Conservation (phyloP, 306 rosid genomes). For the Cercis canadensis region DNA sequence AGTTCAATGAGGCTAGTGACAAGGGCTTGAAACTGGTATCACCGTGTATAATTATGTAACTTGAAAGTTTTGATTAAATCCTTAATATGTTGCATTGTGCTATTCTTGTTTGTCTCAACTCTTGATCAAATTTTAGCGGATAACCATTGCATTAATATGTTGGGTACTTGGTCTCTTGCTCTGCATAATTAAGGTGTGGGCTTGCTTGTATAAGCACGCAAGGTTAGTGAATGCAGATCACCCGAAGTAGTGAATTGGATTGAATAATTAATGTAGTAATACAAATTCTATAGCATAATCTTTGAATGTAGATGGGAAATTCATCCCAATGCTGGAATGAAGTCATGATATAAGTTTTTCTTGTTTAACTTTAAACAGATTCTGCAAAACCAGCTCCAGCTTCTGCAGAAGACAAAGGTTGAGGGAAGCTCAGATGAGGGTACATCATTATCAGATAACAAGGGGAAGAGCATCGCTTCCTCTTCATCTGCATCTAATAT, state of each 20-base stretch:
- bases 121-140: background rate
- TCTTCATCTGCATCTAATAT: conserved; percentile 40
- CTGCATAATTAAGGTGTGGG: too few species aligned
- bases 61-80: background rate
- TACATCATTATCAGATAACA: conserved; percentile 47
- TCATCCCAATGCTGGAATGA: background rate
- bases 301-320: conserved; percentile 19
- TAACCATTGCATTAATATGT: background rate
- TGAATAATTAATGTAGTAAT: too few species aligned
- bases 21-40: background rate
- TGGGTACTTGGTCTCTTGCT: too few species aligned
- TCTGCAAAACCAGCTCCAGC: conserved; percentile 68
- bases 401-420: conserved; percentile 51
- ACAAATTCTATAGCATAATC: conserved; percentile 12
- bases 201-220: too few species aligned
- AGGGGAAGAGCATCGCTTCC: conserved; percentile 59
- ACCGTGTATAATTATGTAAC: background rate
- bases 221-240: too few species aligned
- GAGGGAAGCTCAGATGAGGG: conserved; percentile 43
- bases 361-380: conserved; percentile 43
- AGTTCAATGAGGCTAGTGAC: background rate
- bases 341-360: background rate
- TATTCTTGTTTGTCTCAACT: background rate
- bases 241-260: too few species aligned
- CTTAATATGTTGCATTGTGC: background rate